These are phyloP conservation scores for Paraurostyla sp. DNA, from an alignment of 73 alveolate genomes.

Conservation along the genomic window DNA sequence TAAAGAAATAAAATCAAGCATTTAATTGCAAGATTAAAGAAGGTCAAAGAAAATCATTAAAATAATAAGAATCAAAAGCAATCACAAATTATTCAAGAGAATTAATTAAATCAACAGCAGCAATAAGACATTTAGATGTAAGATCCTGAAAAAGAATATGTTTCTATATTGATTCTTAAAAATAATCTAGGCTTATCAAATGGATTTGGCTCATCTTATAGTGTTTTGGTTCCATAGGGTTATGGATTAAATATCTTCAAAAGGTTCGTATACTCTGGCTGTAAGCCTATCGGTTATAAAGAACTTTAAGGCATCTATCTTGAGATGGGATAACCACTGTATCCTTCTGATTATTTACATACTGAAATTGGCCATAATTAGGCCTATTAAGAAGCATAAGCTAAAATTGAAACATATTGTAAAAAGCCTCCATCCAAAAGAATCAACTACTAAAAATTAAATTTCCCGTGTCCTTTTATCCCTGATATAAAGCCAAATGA, in stretches of 20 bases:
- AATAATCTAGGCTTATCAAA: neutral
- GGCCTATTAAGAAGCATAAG: neutral
- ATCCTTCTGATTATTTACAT: slow-evolving; percentile 25
- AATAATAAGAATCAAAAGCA: neutral
- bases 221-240: slow-evolving; percentile 18
- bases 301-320: slow-evolving; percentile 30
- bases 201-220: slow-evolving; percentile 23
- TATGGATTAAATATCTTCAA: slow-evolving; percentile 50
- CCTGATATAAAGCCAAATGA: neutral
- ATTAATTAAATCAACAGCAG: neutral
- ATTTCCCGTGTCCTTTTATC: slow-evolving; percentile 3
- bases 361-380: neutral
- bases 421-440: slow-evolving; percentile 65
- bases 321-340: slow-evolving; percentile 42
- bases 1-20: neutral
- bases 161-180: neutral
- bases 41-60: neutral
- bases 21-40: neutral
- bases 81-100: neutral
- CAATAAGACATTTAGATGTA: neutral
- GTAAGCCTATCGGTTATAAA: slow-evolving; percentile 59
- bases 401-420: slow-evolving; percentile 3
- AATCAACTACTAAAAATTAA: slow-evolving; percentile 18
- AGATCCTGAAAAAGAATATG: neutral
- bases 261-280: slow-evolving; percentile 68